A percentile compares a stretch with the other conserved stretches of the same genome.
phyloP scores from a whole-genome alignment of 2,329 filamentous ascomycete species.

The Xylariaceae sp. region DNA sequence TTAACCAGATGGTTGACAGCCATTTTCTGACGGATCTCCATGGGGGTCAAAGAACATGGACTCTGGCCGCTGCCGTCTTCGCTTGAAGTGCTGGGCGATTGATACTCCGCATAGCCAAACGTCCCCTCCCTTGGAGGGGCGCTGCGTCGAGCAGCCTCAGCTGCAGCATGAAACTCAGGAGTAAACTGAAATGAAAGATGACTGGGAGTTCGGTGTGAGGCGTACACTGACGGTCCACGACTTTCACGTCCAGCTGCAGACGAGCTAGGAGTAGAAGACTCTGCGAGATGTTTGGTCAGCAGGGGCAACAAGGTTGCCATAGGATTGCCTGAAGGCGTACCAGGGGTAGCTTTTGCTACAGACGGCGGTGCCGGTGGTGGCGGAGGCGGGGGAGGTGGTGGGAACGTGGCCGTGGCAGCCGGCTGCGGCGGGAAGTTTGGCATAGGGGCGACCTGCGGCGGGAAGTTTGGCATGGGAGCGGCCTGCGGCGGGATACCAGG shows the following conservation, averaged over 20 bases:
- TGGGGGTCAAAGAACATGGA: slow-evolving; percentile 23
- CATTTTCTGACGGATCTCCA: slow-evolving; percentile 39
- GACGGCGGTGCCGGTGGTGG: no score
- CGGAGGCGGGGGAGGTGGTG: no score
- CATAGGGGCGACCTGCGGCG: not conserved
- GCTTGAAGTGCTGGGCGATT: slow-evolving; percentile 26
- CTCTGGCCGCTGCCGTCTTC: slow-evolving; percentile 16
- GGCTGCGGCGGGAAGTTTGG: slow-evolving; percentile 13
- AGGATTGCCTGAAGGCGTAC: slow-evolving; percentile 18
- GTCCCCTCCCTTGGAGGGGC: no score
- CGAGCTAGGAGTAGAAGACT: slow-evolving; percentile 18
- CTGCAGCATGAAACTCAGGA: no score
- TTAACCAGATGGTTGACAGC: slow-evolving; percentile 37
- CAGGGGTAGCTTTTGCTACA: slow-evolving; percentile 10
- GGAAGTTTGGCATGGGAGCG: not conserved
- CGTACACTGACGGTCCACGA: slow-evolving; percentile 46
- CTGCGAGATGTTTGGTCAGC: slow-evolving; percentile 18
- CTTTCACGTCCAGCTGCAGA: slow-evolving; percentile 27
- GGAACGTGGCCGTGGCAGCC: no score
- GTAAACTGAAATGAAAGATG: not conserved
- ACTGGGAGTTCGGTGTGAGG: slow-evolving; percentile 12
- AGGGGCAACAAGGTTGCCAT: not conserved
- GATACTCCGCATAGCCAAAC: not conserved
- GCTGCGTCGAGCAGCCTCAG: no score
- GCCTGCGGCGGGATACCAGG: not conserved